Base-by-base conservation (phyloP, 305 asterid genomes). In the Stenogyne calaminthoides region DNA sequence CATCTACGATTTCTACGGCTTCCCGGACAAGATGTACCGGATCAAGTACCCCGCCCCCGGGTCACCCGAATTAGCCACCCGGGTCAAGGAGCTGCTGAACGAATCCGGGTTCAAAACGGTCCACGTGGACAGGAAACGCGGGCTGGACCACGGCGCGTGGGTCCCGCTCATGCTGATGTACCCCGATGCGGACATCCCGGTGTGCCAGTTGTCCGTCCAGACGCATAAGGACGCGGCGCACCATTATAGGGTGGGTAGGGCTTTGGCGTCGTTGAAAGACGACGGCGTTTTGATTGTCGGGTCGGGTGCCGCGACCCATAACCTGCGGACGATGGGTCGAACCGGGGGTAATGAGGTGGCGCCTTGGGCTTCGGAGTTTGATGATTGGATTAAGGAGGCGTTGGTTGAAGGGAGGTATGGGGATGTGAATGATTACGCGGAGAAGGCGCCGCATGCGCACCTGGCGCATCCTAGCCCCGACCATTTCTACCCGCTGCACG, bases 71-170 rank as follows among this genome's bases (percentile, higher is more conserved):
- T 62, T 89, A 61, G 96, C 92, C 14, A 49, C 29, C 63, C 72
- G 63, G 78, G 91, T 88, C 32, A 86, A 80, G 73, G 78, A 81
- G 11, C 51, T 89, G 69, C 77, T 91, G 9, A 25, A 11, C 32
- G 70, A 69, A 32, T 74, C 94, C 32, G 97, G 94, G 5, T 81
- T 89, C 79, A 69, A 73, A 27, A 46, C 70, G 27, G 97, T 89
- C 59, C 54, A 73, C 56, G 83, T 82, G 63, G 96, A 88, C 69
- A 78, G 73, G 39, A 81, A 81, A 8, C 96, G 97, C 15, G 97
- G 97, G 52, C 67, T 91, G 76, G 97, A 91, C 72, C 97, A 91
- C 73, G 97, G 97, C 64, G 97, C 97, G 67, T 89, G 97, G 97
- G 92, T 89, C 9, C 97, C 97, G 2, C 88, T 91, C 7, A 89